Evolutionary conservation across 345 rosid genomes (phyloP).

Genomic region (Hibiscus trionum): DNA sequence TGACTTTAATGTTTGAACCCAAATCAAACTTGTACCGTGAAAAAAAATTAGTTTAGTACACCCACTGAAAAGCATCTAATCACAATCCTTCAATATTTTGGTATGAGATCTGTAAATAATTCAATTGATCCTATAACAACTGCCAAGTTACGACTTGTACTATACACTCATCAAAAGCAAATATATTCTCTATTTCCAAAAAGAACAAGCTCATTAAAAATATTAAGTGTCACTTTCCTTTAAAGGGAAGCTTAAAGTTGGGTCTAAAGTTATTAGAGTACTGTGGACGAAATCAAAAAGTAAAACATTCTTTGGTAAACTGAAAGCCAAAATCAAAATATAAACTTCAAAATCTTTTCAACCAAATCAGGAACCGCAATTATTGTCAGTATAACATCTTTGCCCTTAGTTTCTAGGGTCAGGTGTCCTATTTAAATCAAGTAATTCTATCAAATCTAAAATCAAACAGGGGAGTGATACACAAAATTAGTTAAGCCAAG

Average conservation of each 20-base stretch:
- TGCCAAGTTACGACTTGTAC: not conserved
- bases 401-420: not conserved
- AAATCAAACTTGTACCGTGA: too few species aligned
- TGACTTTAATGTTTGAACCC: too few species aligned
- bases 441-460: not conserved
- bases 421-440: not conserved
- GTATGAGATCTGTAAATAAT: too few species aligned
- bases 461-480: slow-evolving; percentile 2
- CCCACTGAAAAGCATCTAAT: too few species aligned
- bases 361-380: not conserved
- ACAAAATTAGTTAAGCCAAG: not conserved
- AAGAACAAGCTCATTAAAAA: not conserved
- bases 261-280: not conserved
- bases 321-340: not conserved
- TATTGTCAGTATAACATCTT: not conserved
- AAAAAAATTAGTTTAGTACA: too few species aligned
- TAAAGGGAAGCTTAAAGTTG: not conserved
- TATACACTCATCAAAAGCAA: too few species aligned
- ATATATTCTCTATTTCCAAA: not conserved
- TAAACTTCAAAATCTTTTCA: not conserved
- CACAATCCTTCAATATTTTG: too few species aligned
- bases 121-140: too few species aligned
- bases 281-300: too few species aligned
- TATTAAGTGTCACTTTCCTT: not conserved
- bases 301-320: not conserved